Evolutionary conservation across 129 eudicot species (phyloP), one percentile per base, ranked within the genome.

Genomic region (Centella asiatica): DNA sequence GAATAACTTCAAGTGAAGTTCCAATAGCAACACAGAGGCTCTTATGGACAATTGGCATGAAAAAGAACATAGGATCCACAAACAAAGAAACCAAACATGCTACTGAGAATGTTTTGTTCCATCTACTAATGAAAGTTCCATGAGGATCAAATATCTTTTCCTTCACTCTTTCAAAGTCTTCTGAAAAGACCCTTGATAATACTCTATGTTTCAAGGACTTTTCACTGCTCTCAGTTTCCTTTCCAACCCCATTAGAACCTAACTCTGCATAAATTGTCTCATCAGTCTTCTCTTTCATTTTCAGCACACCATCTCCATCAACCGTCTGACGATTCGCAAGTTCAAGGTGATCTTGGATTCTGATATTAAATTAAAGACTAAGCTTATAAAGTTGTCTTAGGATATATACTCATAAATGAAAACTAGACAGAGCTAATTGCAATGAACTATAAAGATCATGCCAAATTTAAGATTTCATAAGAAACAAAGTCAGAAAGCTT

Each of bases 51-150:
- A 69, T 52, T 4, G 95, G 97, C 53, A 90, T 62, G 78, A 73
- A 90, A 74, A 90, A 90, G 80, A 90, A 90, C 36, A 90, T 75
- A 19, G 97, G 97, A 78, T 90, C 97, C 39, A 86, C 89, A 45
- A 86, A 86, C 62, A 90, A 79, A 4, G 97, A 90, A 36, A 90
- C 72, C 49, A 90, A 70, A 81, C 97, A 83, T 15, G 97, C 86
- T 8, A 85, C 72, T 57, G 86, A 74, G 77, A 90, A 80, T 50
- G 86, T 77, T 71, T 81, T 75, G 76, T 90, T 90, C 97, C 97
- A 90, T 77, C 74, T 80, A 57, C 83, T 82, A 47, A 86, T 72
- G 0, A 74, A 55, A 14, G 61, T 74, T 19, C 95, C 93, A 23
- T 93, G 72, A 76, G 97, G 97, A 81, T 90, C 97, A 57, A 78